Percentiles rank a stretch among this genome's conserved stretches.
Conservation (phyloP, 148 eudicot genomes). For the Rheum nobile region DNA sequence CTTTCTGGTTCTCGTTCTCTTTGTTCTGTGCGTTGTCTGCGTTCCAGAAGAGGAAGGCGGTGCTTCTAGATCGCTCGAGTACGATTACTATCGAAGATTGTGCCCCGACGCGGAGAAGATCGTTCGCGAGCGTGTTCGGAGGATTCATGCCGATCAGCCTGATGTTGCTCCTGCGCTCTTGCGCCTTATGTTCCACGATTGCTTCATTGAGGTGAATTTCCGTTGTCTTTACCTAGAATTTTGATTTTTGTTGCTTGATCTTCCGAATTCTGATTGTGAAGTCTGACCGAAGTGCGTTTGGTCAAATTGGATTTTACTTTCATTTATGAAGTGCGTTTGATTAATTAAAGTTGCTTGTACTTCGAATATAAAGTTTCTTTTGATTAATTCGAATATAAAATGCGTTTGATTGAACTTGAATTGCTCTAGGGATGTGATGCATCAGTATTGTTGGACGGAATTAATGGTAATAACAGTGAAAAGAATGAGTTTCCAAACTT, state of each 20-base stretch:
- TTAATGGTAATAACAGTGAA: slow-evolving; percentile 32
- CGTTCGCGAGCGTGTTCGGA: slow-evolving; percentile 26
- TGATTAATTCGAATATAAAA: background rate
- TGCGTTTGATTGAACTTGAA: background rate
- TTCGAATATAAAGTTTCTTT: background rate
- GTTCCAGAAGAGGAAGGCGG: background rate
- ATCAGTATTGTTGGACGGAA: slow-evolving; percentile 36
- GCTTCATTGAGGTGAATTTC: slow-evolving; percentile 41
- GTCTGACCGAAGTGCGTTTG: background rate
- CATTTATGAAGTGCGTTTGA: background rate
- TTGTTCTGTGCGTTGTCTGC: background rate
- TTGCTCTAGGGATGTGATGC: slow-evolving; percentile 48
- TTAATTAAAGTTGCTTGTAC: background rate
- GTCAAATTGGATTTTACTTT: background rate
- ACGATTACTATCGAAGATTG: slow-evolving; percentile 34
- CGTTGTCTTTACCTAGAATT: background rate
- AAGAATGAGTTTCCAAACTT: slow-evolving; percentile 44
- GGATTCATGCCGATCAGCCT: slow-evolving; percentile 10
- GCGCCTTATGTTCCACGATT: slow-evolving; percentile 59
- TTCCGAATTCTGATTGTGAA: background rate
- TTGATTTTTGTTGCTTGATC: background rate
- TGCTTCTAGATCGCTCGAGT: slow-evolving; percentile 1
- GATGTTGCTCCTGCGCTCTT: slow-evolving; percentile 34
- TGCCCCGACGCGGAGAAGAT: slow-evolving; percentile 45
- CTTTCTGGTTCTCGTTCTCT: background rate